Base-by-base conservation (phyloP, 495 filamentous ascomycete species). In the Penicillium cinerascens region DNA sequence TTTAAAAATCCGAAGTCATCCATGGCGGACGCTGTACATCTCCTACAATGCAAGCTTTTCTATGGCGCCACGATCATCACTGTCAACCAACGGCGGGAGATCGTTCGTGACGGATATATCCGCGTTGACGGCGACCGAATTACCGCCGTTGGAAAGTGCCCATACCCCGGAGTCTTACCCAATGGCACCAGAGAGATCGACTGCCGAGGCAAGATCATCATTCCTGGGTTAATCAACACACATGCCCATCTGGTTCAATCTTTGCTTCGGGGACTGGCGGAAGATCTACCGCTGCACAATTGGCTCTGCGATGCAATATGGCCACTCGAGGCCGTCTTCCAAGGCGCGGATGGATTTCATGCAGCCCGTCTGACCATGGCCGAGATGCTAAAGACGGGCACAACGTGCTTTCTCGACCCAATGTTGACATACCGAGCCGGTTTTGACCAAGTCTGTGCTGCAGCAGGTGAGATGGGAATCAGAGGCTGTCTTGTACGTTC, bases 311-410 rank as follows among this genome's bases (percentile, higher is more conserved):
- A 74, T 49, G 63, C 68, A 2, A 68, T 77, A 13, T 77, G 72
- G 73, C 71, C 72, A 6, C 47, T 77, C 1, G 71, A 77, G 51
- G 65, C 68, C 1, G 64, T 61, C 25, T 75, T 70, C 42, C 58
- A 54, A 0, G 59, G 44, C 8, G 55, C 70, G 6, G 73, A 77
- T 58, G 73, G 73, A 0, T 68, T 67, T 39, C 55, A 67, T 6
- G 73, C 73, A 15, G 72, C 72, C 0, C 48, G 63, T 16, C 60
- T 77, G 21, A 74, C 71, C 1, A 72, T 73, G 27, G 66, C 68
- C 0, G 72, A 77, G 55, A 75, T 77, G 73, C 55, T 77, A 9
- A 68, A 71, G 53, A 72, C 67, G 0, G 73, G 73, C 10, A 77
- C 73, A 20, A 77, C 73, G 10, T 75, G 71, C 42, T 77, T 77